Conservation (phyloP, 129 eudicot species). For the Glebionis coronaria region DNA sequence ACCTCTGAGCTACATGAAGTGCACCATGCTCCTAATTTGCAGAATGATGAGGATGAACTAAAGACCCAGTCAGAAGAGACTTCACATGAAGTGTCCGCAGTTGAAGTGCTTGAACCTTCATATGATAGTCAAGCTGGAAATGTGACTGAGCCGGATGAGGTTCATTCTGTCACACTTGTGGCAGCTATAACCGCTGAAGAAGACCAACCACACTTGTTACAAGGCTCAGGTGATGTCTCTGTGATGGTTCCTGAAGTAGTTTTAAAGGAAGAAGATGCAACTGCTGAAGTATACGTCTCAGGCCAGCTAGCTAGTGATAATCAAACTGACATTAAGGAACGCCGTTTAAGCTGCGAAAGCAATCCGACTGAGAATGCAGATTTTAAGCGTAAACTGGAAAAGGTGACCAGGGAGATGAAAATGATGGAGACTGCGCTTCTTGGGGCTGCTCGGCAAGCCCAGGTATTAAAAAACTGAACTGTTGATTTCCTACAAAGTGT, state of each 20-base stretch:
- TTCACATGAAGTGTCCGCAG: conserved; percentile 35
- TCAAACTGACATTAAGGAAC: conserved; percentile 34
- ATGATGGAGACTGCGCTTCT: conserved; percentile 92
- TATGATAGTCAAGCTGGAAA: conserved; percentile 30
- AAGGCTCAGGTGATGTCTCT: conserved; percentile 31
- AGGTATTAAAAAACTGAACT: conserved; percentile 35
- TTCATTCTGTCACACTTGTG: conserved; percentile 28
- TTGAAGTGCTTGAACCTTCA: conserved; percentile 33
- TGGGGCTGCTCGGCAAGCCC: conserved; percentile 90
- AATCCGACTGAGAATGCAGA: conserved; percentile 25
- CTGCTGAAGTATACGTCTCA: conserved; percentile 24
- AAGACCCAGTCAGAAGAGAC: conserved; percentile 30
- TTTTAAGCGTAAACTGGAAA: conserved; percentile 58
- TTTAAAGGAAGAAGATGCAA: conserved; percentile 33
- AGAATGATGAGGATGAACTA: conserved; percentile 30
- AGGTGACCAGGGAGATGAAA: conserved; percentile 79
- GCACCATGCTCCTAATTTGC: conserved; percentile 22
- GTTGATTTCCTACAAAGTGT: background rate
- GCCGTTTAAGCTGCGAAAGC: conserved; percentile 22
- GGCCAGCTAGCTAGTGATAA: conserved; percentile 24
- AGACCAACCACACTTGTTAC: conserved; percentile 23
- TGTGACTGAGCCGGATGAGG: conserved; percentile 28
- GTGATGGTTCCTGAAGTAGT: conserved; percentile 36
- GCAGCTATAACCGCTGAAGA: conserved; percentile 37
- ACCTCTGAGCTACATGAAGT: conserved; percentile 24